These are phyloP conservation scores for Ascochyta rabiei DNA, from an alignment of 2,329 filamentous ascomycete genomes.

Conservation along the genomic window DNA sequence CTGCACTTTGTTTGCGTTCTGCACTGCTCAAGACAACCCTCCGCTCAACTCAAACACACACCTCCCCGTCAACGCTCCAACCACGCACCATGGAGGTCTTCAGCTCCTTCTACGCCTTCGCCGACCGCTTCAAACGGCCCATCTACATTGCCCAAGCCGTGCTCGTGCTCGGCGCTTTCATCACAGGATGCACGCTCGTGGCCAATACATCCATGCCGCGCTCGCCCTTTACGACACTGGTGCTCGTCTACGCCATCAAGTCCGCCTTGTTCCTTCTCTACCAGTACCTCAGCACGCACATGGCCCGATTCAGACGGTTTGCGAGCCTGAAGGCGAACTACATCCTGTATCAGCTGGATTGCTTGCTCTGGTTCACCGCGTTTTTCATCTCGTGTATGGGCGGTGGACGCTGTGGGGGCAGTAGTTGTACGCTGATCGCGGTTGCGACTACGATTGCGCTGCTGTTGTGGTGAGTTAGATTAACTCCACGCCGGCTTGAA, in stretches of 20 bases:
- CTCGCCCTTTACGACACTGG: slow-evolving; percentile 5
- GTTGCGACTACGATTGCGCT: slow-evolving; percentile 3
- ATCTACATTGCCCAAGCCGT: slow-evolving; percentile 9
- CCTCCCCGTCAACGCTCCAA: too few species aligned
- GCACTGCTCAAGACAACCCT: too few species aligned
- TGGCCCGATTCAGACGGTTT: slow-evolving; percentile 40
- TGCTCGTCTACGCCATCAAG: slow-evolving; percentile 35
- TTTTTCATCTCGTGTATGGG: slow-evolving; percentile 17
- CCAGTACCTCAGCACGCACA: slow-evolving; percentile 48
- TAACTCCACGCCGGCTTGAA: too few species aligned
- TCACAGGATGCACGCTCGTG: slow-evolving; percentile 10
- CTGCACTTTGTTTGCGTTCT: too few species aligned
- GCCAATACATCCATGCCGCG: slow-evolving; percentile 14
- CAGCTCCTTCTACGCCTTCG: background rate
- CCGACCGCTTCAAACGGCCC: slow-evolving; percentile 6
- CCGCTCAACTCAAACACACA: background rate
- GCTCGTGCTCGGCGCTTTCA: slow-evolving; percentile 12
- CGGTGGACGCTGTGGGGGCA: slow-evolving; percentile 5
- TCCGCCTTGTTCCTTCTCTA: slow-evolving; percentile 50
- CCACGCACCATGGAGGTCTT: too few species aligned
- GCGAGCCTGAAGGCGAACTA: slow-evolving; percentile 48
- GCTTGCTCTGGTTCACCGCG: slow-evolving; percentile 18
- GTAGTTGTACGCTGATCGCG: slow-evolving; percentile 10
- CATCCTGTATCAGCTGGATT: slow-evolving; percentile 50
- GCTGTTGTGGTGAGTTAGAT: background rate